Conservation (phyloP, 2,329 filamentous ascomycete species). For the Aspergillus nomiae region DNA sequence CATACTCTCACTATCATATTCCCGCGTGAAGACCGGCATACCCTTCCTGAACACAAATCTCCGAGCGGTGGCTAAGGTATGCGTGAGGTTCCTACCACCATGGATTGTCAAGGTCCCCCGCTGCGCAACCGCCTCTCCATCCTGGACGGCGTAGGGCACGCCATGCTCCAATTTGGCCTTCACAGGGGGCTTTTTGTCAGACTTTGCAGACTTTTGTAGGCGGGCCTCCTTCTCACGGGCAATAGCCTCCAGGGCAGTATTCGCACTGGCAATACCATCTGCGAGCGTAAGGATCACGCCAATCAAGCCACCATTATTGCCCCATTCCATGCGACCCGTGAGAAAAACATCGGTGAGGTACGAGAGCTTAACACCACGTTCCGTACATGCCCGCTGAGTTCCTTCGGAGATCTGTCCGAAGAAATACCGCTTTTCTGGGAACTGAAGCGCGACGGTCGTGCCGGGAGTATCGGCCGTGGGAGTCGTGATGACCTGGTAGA, state of each 20-base stretch:
- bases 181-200: constrained; percentile 8
- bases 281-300: constrained; percentile 85
- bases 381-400: constrained; percentile 73
- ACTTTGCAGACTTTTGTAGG: constrained; percentile 17
- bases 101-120: constrained; percentile 64
- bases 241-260: constrained; percentile 47
- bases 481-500: constrained; percentile 73
- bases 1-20: constrained; percentile 55
- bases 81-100: constrained; percentile 76
- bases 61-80: constrained; percentile 79
- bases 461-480: constrained; percentile 88
- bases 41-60: constrained; percentile 85
- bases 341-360: constrained; percentile 79
- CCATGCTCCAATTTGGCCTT: constrained; percentile 27
- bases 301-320: constrained; percentile 75
- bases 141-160: constrained; percentile 32
- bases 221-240: constrained; percentile 19
- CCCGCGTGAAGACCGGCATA: constrained; percentile 70
- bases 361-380: constrained; percentile 65
- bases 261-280: constrained; percentile 59
- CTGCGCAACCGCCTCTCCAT: constrained; percentile 23
- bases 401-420: constrained; percentile 84
- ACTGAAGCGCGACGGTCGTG: constrained; percentile 74
- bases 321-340: constrained; percentile 75
- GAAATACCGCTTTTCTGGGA: constrained; percentile 79